phyloP scores from a whole-genome alignment of 805 yeast species.

The Cyberlindnera maritima region DNA sequence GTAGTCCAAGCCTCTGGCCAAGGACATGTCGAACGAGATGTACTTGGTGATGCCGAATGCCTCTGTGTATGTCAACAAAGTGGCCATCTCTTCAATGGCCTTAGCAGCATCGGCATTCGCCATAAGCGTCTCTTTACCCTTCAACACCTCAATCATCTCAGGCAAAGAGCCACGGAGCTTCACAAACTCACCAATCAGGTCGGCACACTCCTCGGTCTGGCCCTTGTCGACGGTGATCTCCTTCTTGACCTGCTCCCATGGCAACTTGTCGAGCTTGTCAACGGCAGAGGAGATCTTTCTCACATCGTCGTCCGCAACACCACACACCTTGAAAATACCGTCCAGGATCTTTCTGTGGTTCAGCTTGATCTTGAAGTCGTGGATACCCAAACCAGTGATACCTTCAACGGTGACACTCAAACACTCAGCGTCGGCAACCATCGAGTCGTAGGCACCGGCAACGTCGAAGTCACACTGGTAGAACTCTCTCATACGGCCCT shows the following conservation, averaged over 20 bases:
- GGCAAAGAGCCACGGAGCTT: slow-evolving; percentile 75
- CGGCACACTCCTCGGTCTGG: slow-evolving; percentile 90
- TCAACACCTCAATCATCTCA: slow-evolving; percentile 55
- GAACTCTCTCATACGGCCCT: slow-evolving; percentile 99
- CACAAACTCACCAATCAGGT: slow-evolving; percentile 88
- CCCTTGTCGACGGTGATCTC: slow-evolving; percentile 92
- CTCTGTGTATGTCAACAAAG: slow-evolving; percentile 71
- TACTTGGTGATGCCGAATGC: slow-evolving; percentile 71
- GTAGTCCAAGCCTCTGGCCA: slow-evolving; percentile 97
- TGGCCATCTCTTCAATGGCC: slow-evolving; percentile 80
- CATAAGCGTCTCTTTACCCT: slow-evolving; percentile 54
- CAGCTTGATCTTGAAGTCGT: slow-evolving; percentile 85
- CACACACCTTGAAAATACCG: slow-evolving; percentile 93
- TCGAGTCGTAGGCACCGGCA: slow-evolving; percentile 88
- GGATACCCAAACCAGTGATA: slow-evolving; percentile 75
- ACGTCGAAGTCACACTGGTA: slow-evolving; percentile 98
- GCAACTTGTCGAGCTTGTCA: slow-evolving; percentile 91
- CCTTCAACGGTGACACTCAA: slow-evolving; percentile 84
- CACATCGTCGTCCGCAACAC: slow-evolving; percentile 91
- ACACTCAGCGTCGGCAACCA: slow-evolving; percentile 96
- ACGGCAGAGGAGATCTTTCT: slow-evolving; percentile 93
- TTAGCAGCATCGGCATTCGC: slow-evolving; percentile 69
- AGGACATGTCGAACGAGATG: slow-evolving; percentile 85
- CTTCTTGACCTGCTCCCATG: slow-evolving; percentile 91
- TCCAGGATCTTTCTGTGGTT: slow-evolving; percentile 96